A percentile compares a stretch with the other conserved stretches of the same genome.
These are phyloP conservation scores for Acanthamoeba lenticulata DNA, from an alignment of 208 protist species.

Conservation along the genomic window DNA sequence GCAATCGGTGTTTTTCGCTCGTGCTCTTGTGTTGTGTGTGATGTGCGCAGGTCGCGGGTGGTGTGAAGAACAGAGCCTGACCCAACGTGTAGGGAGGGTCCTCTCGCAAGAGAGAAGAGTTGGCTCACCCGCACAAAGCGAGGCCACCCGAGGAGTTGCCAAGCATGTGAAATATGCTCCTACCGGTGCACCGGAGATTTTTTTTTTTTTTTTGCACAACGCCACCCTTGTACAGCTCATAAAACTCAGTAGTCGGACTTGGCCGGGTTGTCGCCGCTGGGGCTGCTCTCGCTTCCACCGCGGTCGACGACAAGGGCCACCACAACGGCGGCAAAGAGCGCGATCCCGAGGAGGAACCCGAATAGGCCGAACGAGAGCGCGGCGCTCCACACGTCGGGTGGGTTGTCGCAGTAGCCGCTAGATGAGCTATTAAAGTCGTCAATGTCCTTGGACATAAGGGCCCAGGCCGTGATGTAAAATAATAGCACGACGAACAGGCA, in stretches of 20 bases:
- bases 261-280: not conserved
- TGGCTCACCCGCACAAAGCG: too few species aligned
- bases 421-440: not conserved
- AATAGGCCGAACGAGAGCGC: slow-evolving; percentile 16
- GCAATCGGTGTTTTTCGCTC: not conserved
- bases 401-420: not conserved
- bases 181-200: too few species aligned
- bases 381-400: not conserved
- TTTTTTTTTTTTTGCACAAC: too few species aligned
- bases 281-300: not conserved
- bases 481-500: not conserved
- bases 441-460: slow-evolving; percentile 33
- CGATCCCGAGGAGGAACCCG: not conserved
- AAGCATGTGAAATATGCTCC: too few species aligned
- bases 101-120: too few species aligned
- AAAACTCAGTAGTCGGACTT: not conserved
- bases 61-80: too few species aligned
- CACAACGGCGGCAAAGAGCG: not conserved
- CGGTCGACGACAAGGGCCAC: not conserved
- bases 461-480: not conserved
- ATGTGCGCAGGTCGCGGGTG: too few species aligned
- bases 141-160: too few species aligned
- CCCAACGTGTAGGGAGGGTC: too few species aligned
- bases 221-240: too few species aligned
- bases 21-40: not conserved